A percentile compares a stretch with the other conserved stretches of the same genome.
Evolutionary conservation across 192 early-diverging fungal species (phyloP).

Genomic region (Entophlyctis luteolus): DNA sequence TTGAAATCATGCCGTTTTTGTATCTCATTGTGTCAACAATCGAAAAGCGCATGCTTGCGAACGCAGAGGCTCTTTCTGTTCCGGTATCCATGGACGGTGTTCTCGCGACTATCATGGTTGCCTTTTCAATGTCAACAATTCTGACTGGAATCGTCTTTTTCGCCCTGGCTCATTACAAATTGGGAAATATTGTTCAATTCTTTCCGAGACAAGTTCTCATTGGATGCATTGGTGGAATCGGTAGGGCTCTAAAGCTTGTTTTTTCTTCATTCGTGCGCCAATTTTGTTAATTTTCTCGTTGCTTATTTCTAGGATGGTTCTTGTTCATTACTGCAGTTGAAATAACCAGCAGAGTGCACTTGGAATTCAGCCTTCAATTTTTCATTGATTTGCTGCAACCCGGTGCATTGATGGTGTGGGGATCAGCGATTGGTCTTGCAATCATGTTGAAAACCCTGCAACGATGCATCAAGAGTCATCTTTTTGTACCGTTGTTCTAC

Average conservation of each 20-base stretch:
- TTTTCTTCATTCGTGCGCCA: too few species aligned
- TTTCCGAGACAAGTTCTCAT: slow-evolving; percentile 83
- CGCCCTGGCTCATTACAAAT: slow-evolving; percentile 74
- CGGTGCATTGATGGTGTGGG: slow-evolving; percentile 75
- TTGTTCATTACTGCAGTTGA: slow-evolving; percentile 88
- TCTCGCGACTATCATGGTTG: slow-evolving; percentile 83
- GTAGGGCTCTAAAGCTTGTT: too few species aligned
- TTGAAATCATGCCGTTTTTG: slow-evolving; percentile 86
- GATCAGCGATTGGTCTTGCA: slow-evolving; percentile 55
- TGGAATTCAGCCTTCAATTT: slow-evolving; percentile 57
- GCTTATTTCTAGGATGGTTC: slow-evolving; percentile 63
- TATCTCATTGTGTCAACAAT: slow-evolving; percentile 73
- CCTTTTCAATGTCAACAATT: slow-evolving; percentile 82
- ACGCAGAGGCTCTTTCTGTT: slow-evolving; percentile 34
- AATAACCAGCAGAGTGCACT: slow-evolving; percentile 66
- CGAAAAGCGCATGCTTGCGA: slow-evolving; percentile 49
- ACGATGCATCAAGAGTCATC: slow-evolving; percentile 60
- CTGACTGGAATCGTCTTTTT: slow-evolving; percentile 87
- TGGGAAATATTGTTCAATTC: slow-evolving; percentile 57
- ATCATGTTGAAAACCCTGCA: slow-evolving; percentile 66
- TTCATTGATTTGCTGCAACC: slow-evolving; percentile 64
- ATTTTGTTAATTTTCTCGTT: too few species aligned
- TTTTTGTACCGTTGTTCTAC: slow-evolving; percentile 89
- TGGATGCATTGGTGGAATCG: slow-evolving; percentile 93
- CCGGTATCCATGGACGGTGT: too few species aligned